These are phyloP conservation scores for Phytophthora tentaculata DNA, from an alignment of 352 stramenopile genomes.

Conservation along the genomic window DNA sequence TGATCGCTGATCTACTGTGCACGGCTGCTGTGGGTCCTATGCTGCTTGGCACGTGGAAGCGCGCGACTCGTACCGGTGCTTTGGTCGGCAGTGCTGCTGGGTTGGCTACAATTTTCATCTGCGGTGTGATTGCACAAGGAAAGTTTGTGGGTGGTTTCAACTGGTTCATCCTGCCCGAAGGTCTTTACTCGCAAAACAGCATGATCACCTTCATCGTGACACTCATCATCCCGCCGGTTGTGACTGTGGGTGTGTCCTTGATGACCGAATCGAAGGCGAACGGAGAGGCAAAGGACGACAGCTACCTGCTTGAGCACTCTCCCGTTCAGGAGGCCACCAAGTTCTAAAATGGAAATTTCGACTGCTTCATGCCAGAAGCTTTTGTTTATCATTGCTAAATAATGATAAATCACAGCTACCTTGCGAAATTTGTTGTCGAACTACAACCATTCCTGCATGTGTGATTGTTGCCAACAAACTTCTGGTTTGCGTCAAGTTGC, in stretches of 20 bases:
- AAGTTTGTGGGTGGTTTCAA: slow-evolving; percentile 80
- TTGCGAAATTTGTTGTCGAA: too few relatives aligned
- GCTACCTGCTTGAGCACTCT: slow-evolving; percentile 33
- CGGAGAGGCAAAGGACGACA: slow-evolving; percentile 25
- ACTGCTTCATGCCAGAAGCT: neutral
- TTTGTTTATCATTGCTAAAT: neutral
- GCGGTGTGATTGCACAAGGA: slow-evolving; percentile 57
- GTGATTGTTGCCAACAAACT: too few relatives aligned
- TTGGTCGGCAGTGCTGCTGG: slow-evolving; percentile 59
- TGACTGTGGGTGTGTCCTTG: slow-evolving; percentile 68
- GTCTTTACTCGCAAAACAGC: slow-evolving; percentile 75
- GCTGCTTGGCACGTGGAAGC: slow-evolving; percentile 68
- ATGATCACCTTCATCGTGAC: slow-evolving; percentile 86
- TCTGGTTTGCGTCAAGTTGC: too few relatives aligned
- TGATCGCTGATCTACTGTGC: slow-evolving; percentile 81
- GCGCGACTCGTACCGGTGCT: slow-evolving; percentile 46
- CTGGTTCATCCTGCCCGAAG: slow-evolving; percentile 78
- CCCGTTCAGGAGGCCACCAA: slow-evolving; percentile 19
- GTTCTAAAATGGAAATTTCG: neutral
- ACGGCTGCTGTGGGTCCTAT: slow-evolving; percentile 76
- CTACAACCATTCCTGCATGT: too few relatives aligned
- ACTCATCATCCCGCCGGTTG: slow-evolving; percentile 61
- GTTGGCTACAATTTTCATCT: slow-evolving; percentile 76
- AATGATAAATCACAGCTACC: neutral
- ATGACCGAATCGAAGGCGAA: slow-evolving; percentile 31